Evolutionary conservation across 495 filamentous ascomycete species (phyloP).

Genomic region (Apodospora peruviana): DNA sequence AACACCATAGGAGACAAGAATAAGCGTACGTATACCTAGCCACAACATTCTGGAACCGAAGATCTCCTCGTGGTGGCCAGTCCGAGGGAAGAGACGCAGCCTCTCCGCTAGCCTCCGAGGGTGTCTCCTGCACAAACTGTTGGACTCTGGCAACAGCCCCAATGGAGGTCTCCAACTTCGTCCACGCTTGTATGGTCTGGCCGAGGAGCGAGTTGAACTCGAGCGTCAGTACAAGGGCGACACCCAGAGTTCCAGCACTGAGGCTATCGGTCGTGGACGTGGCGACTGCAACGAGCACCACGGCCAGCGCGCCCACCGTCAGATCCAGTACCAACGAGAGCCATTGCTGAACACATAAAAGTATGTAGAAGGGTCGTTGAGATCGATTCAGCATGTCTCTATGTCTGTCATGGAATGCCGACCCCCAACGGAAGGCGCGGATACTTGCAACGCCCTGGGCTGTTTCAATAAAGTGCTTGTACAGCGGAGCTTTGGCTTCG

Average conservation of each 20-base stretch:
- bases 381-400: conserved; percentile 43
- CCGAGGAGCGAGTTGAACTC: conserved; percentile 3
- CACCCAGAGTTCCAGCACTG: background rate
- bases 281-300: conserved; percentile 30
- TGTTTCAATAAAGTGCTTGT: conserved; percentile 34
- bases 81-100: background rate
- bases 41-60: background rate
- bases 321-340: conserved; percentile 40
- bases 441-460: conserved; percentile 38
- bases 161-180: conserved; percentile 40
- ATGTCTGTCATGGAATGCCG: conserved; percentile 37
- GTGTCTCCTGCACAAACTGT: conserved; percentile 21
- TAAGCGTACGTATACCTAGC: background rate
- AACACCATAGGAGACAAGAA: too few species aligned
- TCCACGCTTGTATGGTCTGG: conserved; percentile 22
- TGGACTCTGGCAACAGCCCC: conserved; percentile 40
- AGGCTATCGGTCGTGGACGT: conserved; percentile 5
- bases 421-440: conserved; percentile 38
- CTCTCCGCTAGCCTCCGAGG: background rate
- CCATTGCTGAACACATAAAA: conserved; percentile 44
- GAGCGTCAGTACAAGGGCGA: conserved; percentile 3
- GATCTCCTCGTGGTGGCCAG: background rate
- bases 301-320: conserved; percentile 32
- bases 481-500: conserved; percentile 30
- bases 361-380: conserved; percentile 39